Evolutionary conservation across 495 filamentous ascomycete species (phyloP).

Genomic region (Neurospora sp.): DNA sequence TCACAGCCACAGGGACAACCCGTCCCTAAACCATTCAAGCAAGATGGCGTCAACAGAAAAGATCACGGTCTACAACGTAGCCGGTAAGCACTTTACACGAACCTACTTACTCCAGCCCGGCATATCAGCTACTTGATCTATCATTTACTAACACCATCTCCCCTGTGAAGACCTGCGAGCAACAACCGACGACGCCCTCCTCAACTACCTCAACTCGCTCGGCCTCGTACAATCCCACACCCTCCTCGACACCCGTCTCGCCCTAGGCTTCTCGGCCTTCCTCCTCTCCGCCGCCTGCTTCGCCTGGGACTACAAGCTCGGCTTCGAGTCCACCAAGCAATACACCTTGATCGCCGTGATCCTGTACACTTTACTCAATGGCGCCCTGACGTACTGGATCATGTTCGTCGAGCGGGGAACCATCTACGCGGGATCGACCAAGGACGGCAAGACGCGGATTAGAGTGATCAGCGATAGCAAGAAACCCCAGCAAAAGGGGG

Average conservation of each 20-base stretch:
- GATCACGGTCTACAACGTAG: constrained; percentile 57
- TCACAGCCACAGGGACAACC: neutral
- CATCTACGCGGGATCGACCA: constrained; percentile 60
- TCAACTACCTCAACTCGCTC: constrained; percentile 72
- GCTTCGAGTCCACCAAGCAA: constrained; percentile 73
- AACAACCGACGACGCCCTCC: constrained; percentile 85
- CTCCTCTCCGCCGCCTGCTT: constrained; percentile 70
- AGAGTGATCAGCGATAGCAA: constrained; percentile 36
- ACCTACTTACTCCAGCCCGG: too few relatives aligned
- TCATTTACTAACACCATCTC: neutral
- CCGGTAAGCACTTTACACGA: constrained; percentile 36
- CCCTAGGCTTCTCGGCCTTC: constrained; percentile 75
- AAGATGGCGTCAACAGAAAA: constrained; percentile 43
- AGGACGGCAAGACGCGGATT: constrained; percentile 49
- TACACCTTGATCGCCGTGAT: constrained; percentile 67
- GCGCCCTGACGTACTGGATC: constrained; percentile 73
- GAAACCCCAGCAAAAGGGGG: constrained; percentile 44
- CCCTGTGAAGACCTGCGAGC: constrained; percentile 73
- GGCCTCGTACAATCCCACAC: constrained; percentile 71
- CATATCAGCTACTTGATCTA: too few relatives aligned
- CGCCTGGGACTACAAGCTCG: constrained; percentile 80
- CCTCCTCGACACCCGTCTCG: constrained; percentile 71
- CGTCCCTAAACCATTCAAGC: neutral
- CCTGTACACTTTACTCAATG: constrained; percentile 73
- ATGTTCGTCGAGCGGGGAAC: constrained; percentile 71